Evolutionary conservation across 805 yeast species (phyloP), one percentile per base, ranked within the genome.

Genomic region (Barnettozyma sp.): DNA sequence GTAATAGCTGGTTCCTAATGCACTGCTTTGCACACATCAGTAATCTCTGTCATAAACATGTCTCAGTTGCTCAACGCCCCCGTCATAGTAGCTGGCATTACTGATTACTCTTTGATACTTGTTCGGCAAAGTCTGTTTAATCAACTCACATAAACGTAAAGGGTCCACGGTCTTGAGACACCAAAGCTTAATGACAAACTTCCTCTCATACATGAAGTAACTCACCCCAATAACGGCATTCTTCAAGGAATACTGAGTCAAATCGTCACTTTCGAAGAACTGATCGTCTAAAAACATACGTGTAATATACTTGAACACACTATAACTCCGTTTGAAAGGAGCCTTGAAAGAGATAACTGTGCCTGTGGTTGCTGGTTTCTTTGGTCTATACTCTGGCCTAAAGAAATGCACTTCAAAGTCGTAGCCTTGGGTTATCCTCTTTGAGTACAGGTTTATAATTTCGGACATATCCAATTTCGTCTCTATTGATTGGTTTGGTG

Each of bases 201-300:
- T 22, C 24, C 20, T 26, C 2, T 26, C 33, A 14, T 13, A 33
- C 16, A 30, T 21, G 14, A 15, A 26, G 21, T 34, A 38, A 14
- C 38, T 38, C 7, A 38, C 20, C 4, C 41, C 41, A 38, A 34
- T 13, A 2, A 38, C 27, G 7, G 32, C 22, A 26, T 34, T 38
- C 21, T 19, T 34, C 17, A 34, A 14, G 9, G 22, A 21, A n/a
- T 30, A 38, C 11, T 22, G 26, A 5, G 18, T 17, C 26, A 30
- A 34, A 30, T 34, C 38, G 14, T 38, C 38, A 34, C 22, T 34
- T 14, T 34, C 23, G 4, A 30, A 34, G 14, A 25, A 34, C 19
- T 30, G 30, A 26, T 38, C 38, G 34, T 38, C 41, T 19, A 38
- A 15, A 14, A 34, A 30, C n/a, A 34, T 22, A 11, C 38, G 28